A percentile compares a stretch with the other conserved stretches of the same genome.
Conservation (phyloP, 345 rosid species). For the Viola odorata region DNA sequence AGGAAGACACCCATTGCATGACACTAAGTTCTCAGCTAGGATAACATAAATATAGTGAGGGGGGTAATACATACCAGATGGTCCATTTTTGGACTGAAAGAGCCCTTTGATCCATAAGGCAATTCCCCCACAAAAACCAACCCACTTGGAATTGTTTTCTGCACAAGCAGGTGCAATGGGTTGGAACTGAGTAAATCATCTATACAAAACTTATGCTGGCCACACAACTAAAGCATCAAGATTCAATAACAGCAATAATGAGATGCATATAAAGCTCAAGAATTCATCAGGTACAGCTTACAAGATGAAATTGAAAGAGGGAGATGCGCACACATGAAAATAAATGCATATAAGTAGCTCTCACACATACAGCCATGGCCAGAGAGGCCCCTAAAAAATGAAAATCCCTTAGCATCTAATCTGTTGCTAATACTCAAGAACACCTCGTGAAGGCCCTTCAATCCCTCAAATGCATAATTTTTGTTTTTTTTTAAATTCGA, state of each 20-base stretch:
- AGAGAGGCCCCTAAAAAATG: not conserved
- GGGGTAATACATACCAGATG: conserved; percentile 66
- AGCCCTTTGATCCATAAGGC: conserved; percentile 73
- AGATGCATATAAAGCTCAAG: not conserved
- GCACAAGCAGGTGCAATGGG: conserved; percentile 54
- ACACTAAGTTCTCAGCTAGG: conserved; percentile 2
- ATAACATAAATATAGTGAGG: conserved; percentile 6
- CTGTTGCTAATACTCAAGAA: not conserved
- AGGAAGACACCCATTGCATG: not conserved
- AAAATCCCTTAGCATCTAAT: not conserved
- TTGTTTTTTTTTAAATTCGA: not conserved
- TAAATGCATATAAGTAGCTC: not conserved
- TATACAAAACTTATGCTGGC: not conserved
- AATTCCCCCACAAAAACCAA: conserved; percentile 92
- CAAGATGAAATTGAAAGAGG: too few species aligned
- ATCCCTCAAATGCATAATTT: not conserved
- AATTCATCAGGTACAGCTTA: not conserved
- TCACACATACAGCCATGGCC: not conserved
- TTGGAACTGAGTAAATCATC: not conserved
- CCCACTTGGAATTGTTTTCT: conserved; percentile 73
- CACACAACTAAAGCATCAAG: too few species aligned
- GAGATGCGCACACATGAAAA: not conserved
- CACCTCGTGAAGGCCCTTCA: not conserved
- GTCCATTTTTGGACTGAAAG: conserved; percentile 97
- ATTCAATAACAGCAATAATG: not conserved